Evolutionary conservation across 2,329 filamentous ascomycete genomes (phyloP), one percentile per base, ranked within the genome.

Genomic region (Chaetoscypha palmicola): DNA sequence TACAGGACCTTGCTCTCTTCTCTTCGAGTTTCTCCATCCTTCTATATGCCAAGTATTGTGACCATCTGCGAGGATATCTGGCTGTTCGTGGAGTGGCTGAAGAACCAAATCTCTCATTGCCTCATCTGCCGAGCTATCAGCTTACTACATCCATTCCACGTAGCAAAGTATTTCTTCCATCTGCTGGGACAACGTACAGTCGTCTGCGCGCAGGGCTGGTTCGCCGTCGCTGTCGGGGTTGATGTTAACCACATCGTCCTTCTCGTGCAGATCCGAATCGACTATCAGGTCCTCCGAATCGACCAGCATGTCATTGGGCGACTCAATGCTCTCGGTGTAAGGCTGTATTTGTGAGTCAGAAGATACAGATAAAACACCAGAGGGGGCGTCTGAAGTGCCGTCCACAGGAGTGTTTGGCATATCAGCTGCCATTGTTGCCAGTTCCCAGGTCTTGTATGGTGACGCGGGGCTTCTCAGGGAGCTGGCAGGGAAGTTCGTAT

Each of bases 11-110:
- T 94, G 89, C 59, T 92, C 83, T 62, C 86, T 88, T 67, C 86
- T 84, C 12, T 74, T 71, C 55, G 94, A 67, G 28, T 69, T 74
- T 52, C 84, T 76, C 90, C 91, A 98, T 50, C 84, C 76, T 56
- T 86, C 75, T 49, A 98, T 87, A 22, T 86, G 79, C 92, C 92
- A 98, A 58, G 88, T 95, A 65, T 86, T 65, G 28, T 56, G 83
- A 31, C 74, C 74, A 62, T 95, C 87, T 42, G 82, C 82, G 51
- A 91, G 74, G 24, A 83, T 82, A 60, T 88, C 85, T 51, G 90
- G 80, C 54, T 95, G 88, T 54, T 88, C 81, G 49, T 69, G 56
- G 37, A 89, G 70, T 43, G 83, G 79, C 9, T 81, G 79, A 47
- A 97, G 76, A 54, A 89, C 79, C 53, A 83, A 70, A 57, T 86